These are phyloP conservation scores for Peniophora sp. DNA, from an alignment of 1,284 basidiomycete species.

Conservation along the genomic window DNA sequence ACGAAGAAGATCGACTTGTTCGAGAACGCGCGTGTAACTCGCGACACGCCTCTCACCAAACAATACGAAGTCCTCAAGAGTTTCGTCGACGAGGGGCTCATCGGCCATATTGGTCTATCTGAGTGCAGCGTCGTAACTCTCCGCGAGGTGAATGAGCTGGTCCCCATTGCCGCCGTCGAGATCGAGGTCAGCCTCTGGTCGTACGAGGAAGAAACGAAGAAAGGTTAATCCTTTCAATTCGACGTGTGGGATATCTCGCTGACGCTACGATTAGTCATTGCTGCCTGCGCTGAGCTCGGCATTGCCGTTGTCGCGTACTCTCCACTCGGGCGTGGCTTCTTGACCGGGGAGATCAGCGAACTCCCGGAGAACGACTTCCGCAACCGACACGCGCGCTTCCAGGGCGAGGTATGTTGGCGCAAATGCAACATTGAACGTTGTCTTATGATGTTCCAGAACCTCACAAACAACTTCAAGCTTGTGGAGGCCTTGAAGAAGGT, in stretches of 20 bases:
- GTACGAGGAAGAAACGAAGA: slow-evolving; percentile 36
- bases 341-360: slow-evolving; percentile 44
- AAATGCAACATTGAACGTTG: slow-evolving; percentile 8
- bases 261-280: slow-evolving; percentile 22
- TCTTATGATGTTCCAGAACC: slow-evolving; percentile 20
- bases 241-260: slow-evolving; percentile 12
- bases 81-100: slow-evolving; percentile 21
- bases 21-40: slow-evolving; percentile 17
- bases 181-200: slow-evolving; percentile 46
- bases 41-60: slow-evolving; percentile 9
- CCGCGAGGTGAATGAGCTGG: slow-evolving; percentile 29
- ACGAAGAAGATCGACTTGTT: slow-evolving; percentile 29
- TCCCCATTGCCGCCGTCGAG: slow-evolving; percentile 38
- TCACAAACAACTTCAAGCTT: slow-evolving; percentile 50
- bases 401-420: slow-evolving; percentile 19
- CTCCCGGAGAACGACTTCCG: slow-evolving; percentile 15
- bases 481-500: slow-evolving; percentile 38
- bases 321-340: slow-evolving; percentile 47
- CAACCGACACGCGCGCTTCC: slow-evolving; percentile 17
- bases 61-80: slow-evolving; percentile 10
- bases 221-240: slow-evolving; percentile 16
- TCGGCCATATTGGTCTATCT: slow-evolving; percentile 29
- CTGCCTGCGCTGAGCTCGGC: slow-evolving; percentile 31
- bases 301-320: slow-evolving; percentile 50
- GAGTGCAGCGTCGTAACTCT: slow-evolving; percentile 31